Percentiles rank a stretch among this genome's conserved stretches.
These are phyloP conservation scores for Candida jianshihensis DNA, from an alignment of 805 yeast species.

Conservation along the genomic window DNA sequence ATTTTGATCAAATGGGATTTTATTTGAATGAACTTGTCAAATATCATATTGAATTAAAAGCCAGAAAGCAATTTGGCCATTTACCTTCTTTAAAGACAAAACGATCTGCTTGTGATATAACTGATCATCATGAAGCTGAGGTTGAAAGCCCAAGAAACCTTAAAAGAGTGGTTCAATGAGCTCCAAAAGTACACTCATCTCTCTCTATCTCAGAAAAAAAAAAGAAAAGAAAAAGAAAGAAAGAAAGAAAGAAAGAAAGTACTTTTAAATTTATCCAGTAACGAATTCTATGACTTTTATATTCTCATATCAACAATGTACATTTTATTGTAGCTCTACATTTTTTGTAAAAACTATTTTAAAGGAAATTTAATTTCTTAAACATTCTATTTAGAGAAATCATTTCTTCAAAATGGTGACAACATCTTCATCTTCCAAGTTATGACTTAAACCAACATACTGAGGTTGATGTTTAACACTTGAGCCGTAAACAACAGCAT, in stretches of 20 bases:
- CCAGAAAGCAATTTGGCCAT: conserved; percentile 14
- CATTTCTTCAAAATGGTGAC: conserved; percentile 84
- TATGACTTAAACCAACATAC: conserved; percentile 82
- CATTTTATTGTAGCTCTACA: too few relatives aligned
- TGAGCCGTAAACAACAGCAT: conserved; percentile 87
- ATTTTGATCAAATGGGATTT: conserved; percentile 18
- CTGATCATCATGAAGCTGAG: conserved; percentile 20
- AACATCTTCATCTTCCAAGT: conserved; percentile 91
- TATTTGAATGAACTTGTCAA: conserved; percentile 18
- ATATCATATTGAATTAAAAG: conserved; percentile 14
- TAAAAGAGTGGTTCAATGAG: conserved; percentile 21
- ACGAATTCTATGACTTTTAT: too few relatives aligned
- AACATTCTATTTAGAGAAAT: conserved; percentile 1
- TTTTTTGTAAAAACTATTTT: too few relatives aligned
- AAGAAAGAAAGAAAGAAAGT: too few relatives aligned
- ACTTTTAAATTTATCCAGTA: too few relatives aligned
- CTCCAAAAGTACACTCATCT: too few relatives aligned
- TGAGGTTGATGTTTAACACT: conserved; percentile 98
- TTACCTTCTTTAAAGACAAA: conserved; percentile 10
- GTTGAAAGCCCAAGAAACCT: conserved; percentile 17
- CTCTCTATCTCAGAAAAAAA: too few relatives aligned
- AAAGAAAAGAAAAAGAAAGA: too few relatives aligned
- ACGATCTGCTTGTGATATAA: conserved; percentile 19
- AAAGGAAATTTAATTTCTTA: background rate
- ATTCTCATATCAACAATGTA: too few relatives aligned